Percentiles rank a stretch among this genome's conserved stretches.
phyloP scores from a whole-genome alignment of 2,329 filamentous ascomycete genomes.

The Endoconidiophora polonica region DNA sequence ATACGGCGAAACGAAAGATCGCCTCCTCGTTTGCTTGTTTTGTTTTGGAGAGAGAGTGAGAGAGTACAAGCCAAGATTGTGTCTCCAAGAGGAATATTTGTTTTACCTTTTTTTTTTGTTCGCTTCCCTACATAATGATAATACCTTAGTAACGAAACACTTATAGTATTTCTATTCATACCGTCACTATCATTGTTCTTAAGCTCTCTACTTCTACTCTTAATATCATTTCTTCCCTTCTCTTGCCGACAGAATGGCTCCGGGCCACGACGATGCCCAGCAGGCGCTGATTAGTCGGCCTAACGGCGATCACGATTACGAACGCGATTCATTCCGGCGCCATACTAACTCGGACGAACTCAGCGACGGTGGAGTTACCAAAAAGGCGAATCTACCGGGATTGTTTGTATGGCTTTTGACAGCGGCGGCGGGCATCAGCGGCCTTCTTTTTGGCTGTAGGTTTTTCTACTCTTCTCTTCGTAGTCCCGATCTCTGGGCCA shows the following conservation, averaged over 20 bases:
- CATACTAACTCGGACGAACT: slow-evolving; percentile 15
- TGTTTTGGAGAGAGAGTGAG: neutral
- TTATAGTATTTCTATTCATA: neutral
- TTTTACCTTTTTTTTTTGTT: slow-evolving; percentile 1
- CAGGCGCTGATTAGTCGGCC: neutral
- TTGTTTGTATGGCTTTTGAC: slow-evolving; percentile 45
- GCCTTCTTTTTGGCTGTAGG: slow-evolving; percentile 51
- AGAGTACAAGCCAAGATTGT: neutral
- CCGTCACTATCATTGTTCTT: neutral
- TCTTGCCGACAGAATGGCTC: neutral
- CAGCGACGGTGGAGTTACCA: slow-evolving; percentile 17
- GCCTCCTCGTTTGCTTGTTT: neutral
- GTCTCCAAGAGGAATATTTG: neutral
- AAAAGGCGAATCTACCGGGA: slow-evolving; percentile 21
- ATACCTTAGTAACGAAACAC: no score
- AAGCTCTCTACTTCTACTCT: neutral
- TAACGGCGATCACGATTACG: slow-evolving; percentile 18
- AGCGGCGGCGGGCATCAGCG: slow-evolving; percentile 48
- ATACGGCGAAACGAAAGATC: no score
- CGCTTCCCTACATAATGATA: neutral
- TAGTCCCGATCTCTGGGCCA: neutral
- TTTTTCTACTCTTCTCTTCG: slow-evolving; percentile 11
- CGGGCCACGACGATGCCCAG: slow-evolving; percentile 4
- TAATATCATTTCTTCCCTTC: neutral
- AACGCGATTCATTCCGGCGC: slow-evolving; percentile 16